Evolutionary conservation across 2,329 filamentous ascomycete species (phyloP), one percentile per base, ranked within the genome.

Genomic region (Davidsoniella virescens): DNA sequence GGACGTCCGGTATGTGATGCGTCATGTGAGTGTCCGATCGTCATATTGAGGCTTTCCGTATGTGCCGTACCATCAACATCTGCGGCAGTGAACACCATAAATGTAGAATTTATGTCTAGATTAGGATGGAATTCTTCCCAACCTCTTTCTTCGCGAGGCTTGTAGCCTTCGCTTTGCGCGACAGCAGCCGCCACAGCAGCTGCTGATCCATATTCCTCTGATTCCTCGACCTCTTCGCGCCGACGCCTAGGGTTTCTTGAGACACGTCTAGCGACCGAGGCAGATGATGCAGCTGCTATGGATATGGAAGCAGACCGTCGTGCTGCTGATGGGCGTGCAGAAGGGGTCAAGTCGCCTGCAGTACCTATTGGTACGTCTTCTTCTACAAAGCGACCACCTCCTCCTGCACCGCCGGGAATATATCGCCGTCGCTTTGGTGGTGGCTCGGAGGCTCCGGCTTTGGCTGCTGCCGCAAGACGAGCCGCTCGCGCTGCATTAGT

Each of bases 121-220:
- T 95, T 86, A 0, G 87, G 87, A 64, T 98, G 92, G 56, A 96
- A 96, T 63, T 98, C 92, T 60, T 95, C 88, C 87, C 90, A 98
- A 48, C 87, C 86, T 55, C 90, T 80, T 68, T 98, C 92, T 66
- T 98, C 92, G 60, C 92, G 76, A 29, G 92, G 92, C 63, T 98
- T 98, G 67, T 96, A 96, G 47, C 90, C 88, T 68, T 96, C 92
- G 59, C 80, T 88, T 61, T 94, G 87, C 57, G 87, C 85, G 53
- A 92, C 83, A 3, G 84, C 83, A 5, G 87, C 87, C 47, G 88
- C 86, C 20, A 88, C 85, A 25, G 87, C 87, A 10, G 90, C 87
- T n/a, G 82, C 87, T 43, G 85, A 90, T 58, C 82, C 87, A 65
- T 84, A 93, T 56, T 84, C 76, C 62, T 84, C 84, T 57, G 70